phyloP scores from a whole-genome alignment of 2,329 filamentous ascomycete genomes.

The Chrysosphaeria jannelii region DNA sequence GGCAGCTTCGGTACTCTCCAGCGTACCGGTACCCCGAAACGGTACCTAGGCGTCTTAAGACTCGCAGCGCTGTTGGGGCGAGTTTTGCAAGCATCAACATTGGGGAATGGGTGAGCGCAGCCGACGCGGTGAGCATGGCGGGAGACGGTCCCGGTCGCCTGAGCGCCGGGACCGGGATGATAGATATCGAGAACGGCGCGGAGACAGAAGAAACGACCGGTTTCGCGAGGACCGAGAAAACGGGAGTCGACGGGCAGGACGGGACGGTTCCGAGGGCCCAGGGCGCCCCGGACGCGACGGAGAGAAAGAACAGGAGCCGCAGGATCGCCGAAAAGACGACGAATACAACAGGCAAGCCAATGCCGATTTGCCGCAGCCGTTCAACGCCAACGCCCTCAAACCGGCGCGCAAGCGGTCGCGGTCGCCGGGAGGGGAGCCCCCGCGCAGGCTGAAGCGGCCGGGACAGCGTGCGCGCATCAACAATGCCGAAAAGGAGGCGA shows the following conservation, averaged over 20 bases:
- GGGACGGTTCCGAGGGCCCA: neutral
- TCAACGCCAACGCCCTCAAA: constrained; percentile 26
- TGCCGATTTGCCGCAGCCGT: constrained; percentile 24
- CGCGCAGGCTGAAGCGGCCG: constrained; percentile 38
- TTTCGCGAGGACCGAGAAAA: neutral
- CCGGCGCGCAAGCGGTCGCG: constrained; percentile 25
- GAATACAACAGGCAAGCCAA: constrained; percentile 6
- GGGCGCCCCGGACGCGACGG: neutral
- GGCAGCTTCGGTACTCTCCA: too few relatives aligned
- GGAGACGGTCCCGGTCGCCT: too few relatives aligned
- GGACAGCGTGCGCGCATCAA: constrained; percentile 35
- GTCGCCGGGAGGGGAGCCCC: constrained; percentile 15
- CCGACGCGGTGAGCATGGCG: too few relatives aligned
- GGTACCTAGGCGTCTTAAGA: too few relatives aligned
- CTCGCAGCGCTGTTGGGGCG: too few relatives aligned
- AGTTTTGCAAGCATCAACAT: too few relatives aligned
- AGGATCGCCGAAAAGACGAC: neutral
- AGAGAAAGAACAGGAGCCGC: too few relatives aligned
- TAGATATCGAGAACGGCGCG: constrained; percentile 1
- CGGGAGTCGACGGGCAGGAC: neutral
- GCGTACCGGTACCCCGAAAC: too few relatives aligned
- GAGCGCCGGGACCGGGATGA: too few relatives aligned
- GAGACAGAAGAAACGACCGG: constrained; percentile 1
- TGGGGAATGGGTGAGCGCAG: too few relatives aligned
- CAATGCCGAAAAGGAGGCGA: constrained; percentile 33